Percentiles rank a stretch among this genome's conserved stretches.
Conservation (phyloP, 108 stramenopile species). For the Seminavis robusta region DNA sequence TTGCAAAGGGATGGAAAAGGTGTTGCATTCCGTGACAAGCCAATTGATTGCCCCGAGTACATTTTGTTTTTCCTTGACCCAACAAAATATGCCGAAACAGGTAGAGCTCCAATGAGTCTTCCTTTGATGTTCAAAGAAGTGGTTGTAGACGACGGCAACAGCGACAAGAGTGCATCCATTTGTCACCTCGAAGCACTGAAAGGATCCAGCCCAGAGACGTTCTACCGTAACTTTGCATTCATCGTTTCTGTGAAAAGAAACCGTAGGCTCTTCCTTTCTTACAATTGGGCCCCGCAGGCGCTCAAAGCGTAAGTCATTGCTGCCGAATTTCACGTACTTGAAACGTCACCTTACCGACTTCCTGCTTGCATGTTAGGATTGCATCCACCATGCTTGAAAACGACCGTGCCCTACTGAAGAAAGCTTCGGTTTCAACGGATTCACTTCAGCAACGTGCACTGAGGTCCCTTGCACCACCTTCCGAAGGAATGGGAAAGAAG, state of each 20-base stretch:
- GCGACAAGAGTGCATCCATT: constrained; percentile 21
- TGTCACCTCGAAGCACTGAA: constrained; percentile 18
- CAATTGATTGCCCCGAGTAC: constrained; percentile 69
- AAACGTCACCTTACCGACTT: too few relatives aligned
- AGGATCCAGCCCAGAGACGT: constrained; percentile 18
- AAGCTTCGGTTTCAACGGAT: background rate
- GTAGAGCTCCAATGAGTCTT: background rate
- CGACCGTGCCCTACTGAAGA: background rate
- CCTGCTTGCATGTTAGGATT: background rate
- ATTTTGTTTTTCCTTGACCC: constrained; percentile 45
- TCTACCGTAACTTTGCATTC: constrained; percentile 42
- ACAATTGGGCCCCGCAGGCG: constrained; percentile 45
- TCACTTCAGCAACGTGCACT: constrained; percentile 10
- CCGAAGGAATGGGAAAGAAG: background rate
- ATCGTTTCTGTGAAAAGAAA: constrained; percentile 46
- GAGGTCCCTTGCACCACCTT: constrained; percentile 3
- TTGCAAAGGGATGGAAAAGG: background rate
- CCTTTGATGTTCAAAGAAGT: constrained; percentile 34
- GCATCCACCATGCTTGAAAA: constrained; percentile 1
- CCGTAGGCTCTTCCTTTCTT: constrained; percentile 21
- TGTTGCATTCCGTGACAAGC: constrained; percentile 36
- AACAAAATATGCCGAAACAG: background rate
- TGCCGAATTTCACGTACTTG: too few relatives aligned
- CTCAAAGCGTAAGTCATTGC: constrained; percentile 24
- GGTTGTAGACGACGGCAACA: constrained; percentile 26